Conservation (phyloP, 345 rosid genomes). For the Camelina hispida region DNA sequence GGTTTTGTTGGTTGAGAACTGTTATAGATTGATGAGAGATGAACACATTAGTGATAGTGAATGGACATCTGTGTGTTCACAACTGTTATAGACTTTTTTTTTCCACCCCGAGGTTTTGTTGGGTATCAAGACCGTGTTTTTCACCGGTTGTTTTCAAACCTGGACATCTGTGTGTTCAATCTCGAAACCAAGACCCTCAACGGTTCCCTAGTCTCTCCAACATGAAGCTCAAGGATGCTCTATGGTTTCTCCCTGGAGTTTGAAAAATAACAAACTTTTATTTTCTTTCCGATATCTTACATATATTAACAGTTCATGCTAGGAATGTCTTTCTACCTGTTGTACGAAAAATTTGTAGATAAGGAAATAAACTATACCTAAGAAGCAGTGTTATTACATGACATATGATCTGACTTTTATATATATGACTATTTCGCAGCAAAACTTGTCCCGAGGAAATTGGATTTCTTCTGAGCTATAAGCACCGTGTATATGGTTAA, state of each 20-base stretch:
- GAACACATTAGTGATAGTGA: too few species aligned
- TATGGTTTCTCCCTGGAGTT: slow-evolving; percentile 2
- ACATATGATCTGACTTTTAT: background rate
- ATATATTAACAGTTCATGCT: too few species aligned
- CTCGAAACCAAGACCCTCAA: background rate
- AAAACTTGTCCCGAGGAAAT: background rate
- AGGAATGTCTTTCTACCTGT: background rate
- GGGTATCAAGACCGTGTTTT: background rate
- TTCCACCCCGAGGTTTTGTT: too few species aligned
- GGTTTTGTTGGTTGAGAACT: too few species aligned
- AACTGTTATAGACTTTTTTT: too few species aligned
- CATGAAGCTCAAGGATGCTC: background rate
- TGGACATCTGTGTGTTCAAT: slow-evolving; percentile 14
- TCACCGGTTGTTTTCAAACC: background rate
- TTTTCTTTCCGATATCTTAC: too few species aligned
- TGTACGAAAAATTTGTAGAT: background rate
- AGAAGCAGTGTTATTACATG: background rate
- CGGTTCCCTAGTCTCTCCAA: background rate
- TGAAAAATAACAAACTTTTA: too few species aligned
- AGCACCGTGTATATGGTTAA: background rate
- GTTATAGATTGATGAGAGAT: too few species aligned
- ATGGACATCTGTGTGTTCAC: too few species aligned
- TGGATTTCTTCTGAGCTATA: slow-evolving; percentile 1
- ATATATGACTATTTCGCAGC: background rate
- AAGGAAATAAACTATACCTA: background rate